Evolutionary conservation across 306 rosid genomes (phyloP).

Genomic region (Erythrophleum fordii): DNA sequence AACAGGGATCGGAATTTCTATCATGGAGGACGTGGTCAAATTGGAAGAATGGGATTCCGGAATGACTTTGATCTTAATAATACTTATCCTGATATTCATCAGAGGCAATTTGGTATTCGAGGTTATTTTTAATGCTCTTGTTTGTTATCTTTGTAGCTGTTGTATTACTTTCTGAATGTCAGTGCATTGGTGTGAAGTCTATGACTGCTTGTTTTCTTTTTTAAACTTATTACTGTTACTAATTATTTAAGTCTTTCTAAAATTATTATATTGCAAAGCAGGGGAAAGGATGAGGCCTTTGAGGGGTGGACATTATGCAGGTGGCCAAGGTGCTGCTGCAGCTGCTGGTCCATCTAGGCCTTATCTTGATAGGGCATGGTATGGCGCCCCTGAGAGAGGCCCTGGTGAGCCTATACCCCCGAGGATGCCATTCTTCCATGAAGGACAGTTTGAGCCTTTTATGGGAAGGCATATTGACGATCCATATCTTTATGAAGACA

Average conservation of each 20-base stretch:
- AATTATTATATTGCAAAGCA: conserved; percentile 42
- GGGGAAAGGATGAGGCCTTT: conserved; percentile 56
- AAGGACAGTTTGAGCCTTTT: conserved; percentile 55
- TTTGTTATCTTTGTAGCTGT: conserved; percentile 15
- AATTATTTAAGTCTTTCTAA: neutral
- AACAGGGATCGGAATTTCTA: conserved; percentile 51
- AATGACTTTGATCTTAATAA: conserved; percentile 42
- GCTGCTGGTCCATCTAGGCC: conserved; percentile 60
- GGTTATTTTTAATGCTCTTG: conserved; percentile 44
- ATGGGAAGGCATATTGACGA: conserved; percentile 61
- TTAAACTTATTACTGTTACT: neutral
- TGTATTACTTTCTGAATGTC: conserved; percentile 1
- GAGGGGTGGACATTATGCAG: conserved; percentile 55
- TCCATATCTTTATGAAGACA: conserved; percentile 54
- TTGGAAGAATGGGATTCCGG: conserved; percentile 53
- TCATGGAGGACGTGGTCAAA: conserved; percentile 56
- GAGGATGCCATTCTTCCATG: conserved; percentile 65
- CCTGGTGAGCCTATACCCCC: conserved; percentile 55
- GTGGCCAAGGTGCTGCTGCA: conserved; percentile 24
- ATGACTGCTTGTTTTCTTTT: neutral
- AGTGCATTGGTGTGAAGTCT: conserved; percentile 10
- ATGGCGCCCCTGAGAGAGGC: conserved; percentile 54
- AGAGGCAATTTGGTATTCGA: conserved; percentile 58
- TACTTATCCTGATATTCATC: conserved; percentile 55
- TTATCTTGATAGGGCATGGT: conserved; percentile 58